Conservation (phyloP, 495 filamentous ascomycete genomes). For the Talaromyces nanjingensis region DNA sequence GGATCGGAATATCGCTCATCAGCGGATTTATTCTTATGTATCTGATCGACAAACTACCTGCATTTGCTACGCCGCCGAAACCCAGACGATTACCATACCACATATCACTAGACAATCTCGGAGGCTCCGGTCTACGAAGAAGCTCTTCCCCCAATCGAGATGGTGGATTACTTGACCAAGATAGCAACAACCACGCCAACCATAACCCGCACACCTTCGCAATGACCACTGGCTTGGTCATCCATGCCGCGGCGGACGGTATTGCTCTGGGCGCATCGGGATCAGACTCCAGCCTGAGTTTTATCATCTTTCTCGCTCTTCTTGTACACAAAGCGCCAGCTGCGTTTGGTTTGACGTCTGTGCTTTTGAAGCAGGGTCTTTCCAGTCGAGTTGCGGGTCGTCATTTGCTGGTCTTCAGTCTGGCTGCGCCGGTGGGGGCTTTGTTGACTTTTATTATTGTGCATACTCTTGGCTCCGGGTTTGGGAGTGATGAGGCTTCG, state of each 20-base stretch:
- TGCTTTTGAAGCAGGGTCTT: constrained; percentile 81
- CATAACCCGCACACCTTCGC: constrained; percentile 44
- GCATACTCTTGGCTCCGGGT: constrained; percentile 53
- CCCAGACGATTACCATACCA: constrained; percentile 52
- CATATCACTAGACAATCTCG: constrained; percentile 76
- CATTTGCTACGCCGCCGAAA: constrained; percentile 53
- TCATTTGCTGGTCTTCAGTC: constrained; percentile 83
- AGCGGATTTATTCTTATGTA: constrained; percentile 96
- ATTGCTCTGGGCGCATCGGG: constrained; percentile 90
- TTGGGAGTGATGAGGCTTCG: constrained; percentile 35
- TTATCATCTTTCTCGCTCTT: constrained; percentile 92
- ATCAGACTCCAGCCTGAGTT: constrained; percentile 62
- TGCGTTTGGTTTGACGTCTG: constrained; percentile 86
- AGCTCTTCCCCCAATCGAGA: constrained; percentile 42
- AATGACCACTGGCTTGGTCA: constrained; percentile 89
- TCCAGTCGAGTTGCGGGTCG: constrained; percentile 77
- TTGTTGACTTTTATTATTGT: constrained; percentile 75
- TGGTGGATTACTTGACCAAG: constrained; percentile 30
- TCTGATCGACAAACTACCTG: constrained; percentile 82
- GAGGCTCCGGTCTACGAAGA: constrained; percentile 44
- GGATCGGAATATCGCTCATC: constrained; percentile 80
- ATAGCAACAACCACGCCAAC: constrained; percentile 16
- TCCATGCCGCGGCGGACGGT: constrained; percentile 93
- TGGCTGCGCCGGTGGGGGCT: constrained; percentile 84
- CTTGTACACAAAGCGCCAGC: constrained; percentile 97